These are phyloP conservation scores for Knoxia roxburghii DNA, from an alignment of 257 asterid genomes.

Conservation along the genomic window DNA sequence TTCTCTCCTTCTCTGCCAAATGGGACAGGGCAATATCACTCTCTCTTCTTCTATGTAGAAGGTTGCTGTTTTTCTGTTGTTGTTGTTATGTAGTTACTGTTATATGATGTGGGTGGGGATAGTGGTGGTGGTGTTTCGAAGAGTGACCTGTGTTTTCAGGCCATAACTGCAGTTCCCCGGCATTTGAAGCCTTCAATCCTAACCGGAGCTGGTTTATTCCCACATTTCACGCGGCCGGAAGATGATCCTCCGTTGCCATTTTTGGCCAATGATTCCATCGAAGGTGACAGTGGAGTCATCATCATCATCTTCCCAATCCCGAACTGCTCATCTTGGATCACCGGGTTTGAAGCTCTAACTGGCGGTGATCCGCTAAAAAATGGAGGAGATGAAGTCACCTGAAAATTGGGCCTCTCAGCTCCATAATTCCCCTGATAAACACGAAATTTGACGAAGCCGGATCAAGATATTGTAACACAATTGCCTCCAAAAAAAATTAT, in stretches of 20 bases:
- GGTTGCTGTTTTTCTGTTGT: no score
- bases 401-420: constrained; percentile 27
- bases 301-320: constrained; percentile 22
- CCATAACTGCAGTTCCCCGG: constrained; percentile 45
- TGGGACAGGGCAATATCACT: neutral
- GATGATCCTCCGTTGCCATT: constrained; percentile 35
- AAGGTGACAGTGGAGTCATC: constrained; percentile 31
- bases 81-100: constrained; percentile 6
- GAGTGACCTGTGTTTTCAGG: neutral
- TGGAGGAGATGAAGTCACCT: constrained; percentile 46
- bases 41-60: neutral
- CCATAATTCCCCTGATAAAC: constrained; percentile 23
- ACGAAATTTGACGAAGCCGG: neutral
- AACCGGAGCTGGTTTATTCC: constrained; percentile 42
- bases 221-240: constrained; percentile 36
- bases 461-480: no score
- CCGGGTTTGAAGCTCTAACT: constrained; percentile 46
- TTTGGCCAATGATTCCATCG: constrained; percentile 22
- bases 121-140: neutral
- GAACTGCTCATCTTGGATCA: constrained; percentile 51
- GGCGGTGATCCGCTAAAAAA: constrained; percentile 54
- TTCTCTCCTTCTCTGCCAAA: constrained; percentile 3
- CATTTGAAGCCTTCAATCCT: constrained; percentile 64
- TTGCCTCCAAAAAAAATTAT: no score
- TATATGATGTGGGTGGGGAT: constrained; percentile 10